phyloP scores from a whole-genome alignment of 345 rosid genomes.

The Dipteronia dyeriana region DNA sequence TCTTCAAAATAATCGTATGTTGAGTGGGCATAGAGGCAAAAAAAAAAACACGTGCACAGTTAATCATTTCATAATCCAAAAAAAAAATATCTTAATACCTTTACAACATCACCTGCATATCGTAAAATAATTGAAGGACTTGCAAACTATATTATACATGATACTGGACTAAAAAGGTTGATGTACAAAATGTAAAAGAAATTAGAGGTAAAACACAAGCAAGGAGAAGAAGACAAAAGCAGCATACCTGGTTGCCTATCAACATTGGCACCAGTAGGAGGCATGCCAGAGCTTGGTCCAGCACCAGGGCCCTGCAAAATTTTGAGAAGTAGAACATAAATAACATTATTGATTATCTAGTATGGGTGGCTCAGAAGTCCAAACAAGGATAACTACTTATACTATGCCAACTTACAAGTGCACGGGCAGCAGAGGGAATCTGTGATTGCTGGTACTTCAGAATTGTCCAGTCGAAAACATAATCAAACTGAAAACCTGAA shows the following conservation, averaged over 20 bases:
- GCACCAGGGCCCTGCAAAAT: conserved; percentile 61
- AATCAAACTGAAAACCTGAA: conserved; percentile 85
- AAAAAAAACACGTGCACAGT: neutral
- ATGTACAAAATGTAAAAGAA: neutral
- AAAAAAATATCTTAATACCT: neutral
- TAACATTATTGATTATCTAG: neutral
- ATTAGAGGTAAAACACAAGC: neutral
- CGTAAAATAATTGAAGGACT: no score
- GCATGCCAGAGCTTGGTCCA: conserved; percentile 77
- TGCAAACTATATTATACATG: neutral
- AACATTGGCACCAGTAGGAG: conserved; percentile 53
- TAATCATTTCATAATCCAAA: neutral
- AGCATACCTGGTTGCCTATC: conserved; percentile 66
- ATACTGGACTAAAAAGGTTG: neutral
- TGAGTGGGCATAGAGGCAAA: neutral
- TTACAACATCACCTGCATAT: no score
- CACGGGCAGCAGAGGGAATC: conserved; percentile 54
- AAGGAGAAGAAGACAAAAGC: conserved; percentile 2
- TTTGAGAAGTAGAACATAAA: neutral
- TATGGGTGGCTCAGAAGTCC: neutral
- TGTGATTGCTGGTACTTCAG: conserved; percentile 88
- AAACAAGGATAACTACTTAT: conserved; percentile 5
- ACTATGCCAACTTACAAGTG: conserved; percentile 44
- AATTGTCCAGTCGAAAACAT: conserved; percentile 94
- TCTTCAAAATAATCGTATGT: neutral